Conservation (phyloP, 1,139 yeast species). For the Kurtzmaniella quercitrusa region DNA sequence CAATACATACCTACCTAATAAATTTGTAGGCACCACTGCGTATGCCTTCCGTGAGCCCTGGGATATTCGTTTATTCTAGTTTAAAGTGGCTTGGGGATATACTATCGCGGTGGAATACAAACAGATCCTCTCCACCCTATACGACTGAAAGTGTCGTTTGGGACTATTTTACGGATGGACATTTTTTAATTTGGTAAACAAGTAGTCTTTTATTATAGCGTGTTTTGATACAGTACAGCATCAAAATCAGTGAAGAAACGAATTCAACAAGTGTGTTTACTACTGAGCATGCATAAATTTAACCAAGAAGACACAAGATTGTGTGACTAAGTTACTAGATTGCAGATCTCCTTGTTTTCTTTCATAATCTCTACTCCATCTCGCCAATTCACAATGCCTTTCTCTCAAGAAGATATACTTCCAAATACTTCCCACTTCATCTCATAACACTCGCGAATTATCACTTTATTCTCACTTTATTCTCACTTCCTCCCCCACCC, state of each 20-base stretch:
- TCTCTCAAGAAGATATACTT: too few relatives aligned
- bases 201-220: neutral
- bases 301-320: neutral
- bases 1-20: neutral
- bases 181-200: constrained; percentile 12
- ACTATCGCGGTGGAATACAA: constrained; percentile 45
- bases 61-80: constrained; percentile 52
- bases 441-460: neutral
- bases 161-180: constrained; percentile 46
- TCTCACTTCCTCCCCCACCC: neutral
- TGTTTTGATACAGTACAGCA: neutral
- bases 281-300: neutral
- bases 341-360: too few relatives aligned
- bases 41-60: constrained; percentile 53
- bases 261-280: neutral
- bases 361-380: too few relatives aligned
- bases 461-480: neutral
- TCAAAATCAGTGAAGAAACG: neutral
- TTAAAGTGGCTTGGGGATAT: constrained; percentile 47
- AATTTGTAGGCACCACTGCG: constrained; percentile 26
- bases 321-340: neutral
- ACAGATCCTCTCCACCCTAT: constrained; percentile 51
- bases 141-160: constrained; percentile 17
- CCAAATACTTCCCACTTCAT: neutral
- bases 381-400: too few relatives aligned